Base-by-base conservation (phyloP, 139 green algal species). In the Picochlorum sp. region DNA sequence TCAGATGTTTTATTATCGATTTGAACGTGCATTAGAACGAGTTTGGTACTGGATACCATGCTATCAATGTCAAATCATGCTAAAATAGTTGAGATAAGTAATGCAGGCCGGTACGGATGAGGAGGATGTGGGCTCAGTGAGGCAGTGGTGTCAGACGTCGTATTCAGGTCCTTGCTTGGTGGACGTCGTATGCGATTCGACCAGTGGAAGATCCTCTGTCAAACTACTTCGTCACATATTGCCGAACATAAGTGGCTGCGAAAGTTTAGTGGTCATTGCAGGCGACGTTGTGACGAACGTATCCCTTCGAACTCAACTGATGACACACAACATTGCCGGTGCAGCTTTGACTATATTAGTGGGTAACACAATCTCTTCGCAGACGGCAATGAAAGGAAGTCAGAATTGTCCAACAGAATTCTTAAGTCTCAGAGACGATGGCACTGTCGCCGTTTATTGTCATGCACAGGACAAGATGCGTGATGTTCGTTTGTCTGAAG, bases 361-460 rank as follows among this genome's bases (percentile, higher is more conserved):
- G 14, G 57, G 57, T 2, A 64, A 80, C 18, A 79, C 72, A 24
- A 60, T 68, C 3, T 80, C 72, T 8, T 65, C 85, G 3, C 54
- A 66, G 8, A 30, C 58, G 30, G 79, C 88, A 29, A 91, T 81
- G 31, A 89, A 92, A 61, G 78, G 80, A 8, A 84, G 85, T n/a
- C 84, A 87, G 50, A 54, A 79, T 30, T 82, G 81, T 13, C 80
- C 74, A 54, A 80, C 81, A 25, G 84, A 90, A 6, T 84, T 92
- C 70, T 94, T 90, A 49, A 58, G 90, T 9, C 51, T 59, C 25
- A 12, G 65, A 26, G 26, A 22, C 3, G 37, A 30, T 22, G 37
- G 39, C 31, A 57, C 81, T 45, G 61, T 68, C 49, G 72, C 91
- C 43, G 59, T 86, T 44, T 90, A 89, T 75, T 87, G 83, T 31